phyloP scores from a whole-genome alignment of 2,329 filamentous ascomycete species.

The Nemania diffusa region DNA sequence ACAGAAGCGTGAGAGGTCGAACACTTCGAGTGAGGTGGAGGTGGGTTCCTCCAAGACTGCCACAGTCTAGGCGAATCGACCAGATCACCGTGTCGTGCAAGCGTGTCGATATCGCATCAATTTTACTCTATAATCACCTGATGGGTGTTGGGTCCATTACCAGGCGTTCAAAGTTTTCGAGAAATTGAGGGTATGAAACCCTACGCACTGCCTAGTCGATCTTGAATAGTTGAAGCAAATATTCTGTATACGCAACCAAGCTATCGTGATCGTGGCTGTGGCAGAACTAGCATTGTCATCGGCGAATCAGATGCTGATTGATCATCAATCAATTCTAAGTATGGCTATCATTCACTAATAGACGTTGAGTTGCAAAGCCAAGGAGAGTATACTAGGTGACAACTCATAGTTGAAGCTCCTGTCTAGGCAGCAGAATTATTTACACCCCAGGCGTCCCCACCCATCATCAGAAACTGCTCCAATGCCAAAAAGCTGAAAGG shows the following conservation, averaged over 20 bases:
- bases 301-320: no score
- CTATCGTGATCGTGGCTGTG: no score
- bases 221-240: no score
- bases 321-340: no score
- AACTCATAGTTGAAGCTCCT: neutral
- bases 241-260: no score
- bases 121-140: neutral
- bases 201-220: no score
- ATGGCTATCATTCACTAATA: neutral
- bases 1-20: slow-evolving; percentile 6
- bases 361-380: neutral
- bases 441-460: neutral
- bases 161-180: no score
- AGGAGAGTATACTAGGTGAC: neutral
- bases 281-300: no score
- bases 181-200: no score
- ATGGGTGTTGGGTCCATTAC: no score
- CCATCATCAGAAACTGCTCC: no score
- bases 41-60: neutral
- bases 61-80: neutral
- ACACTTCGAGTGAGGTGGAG: neutral
- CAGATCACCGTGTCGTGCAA: neutral
- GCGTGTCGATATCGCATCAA: slow-evolving; percentile 9
- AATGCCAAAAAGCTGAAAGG: no score
- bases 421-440: slow-evolving; percentile 26